Evolutionary conservation across 805 yeast genomes (phyloP).

Genomic region (Saccharomycopsis sp.): DNA sequence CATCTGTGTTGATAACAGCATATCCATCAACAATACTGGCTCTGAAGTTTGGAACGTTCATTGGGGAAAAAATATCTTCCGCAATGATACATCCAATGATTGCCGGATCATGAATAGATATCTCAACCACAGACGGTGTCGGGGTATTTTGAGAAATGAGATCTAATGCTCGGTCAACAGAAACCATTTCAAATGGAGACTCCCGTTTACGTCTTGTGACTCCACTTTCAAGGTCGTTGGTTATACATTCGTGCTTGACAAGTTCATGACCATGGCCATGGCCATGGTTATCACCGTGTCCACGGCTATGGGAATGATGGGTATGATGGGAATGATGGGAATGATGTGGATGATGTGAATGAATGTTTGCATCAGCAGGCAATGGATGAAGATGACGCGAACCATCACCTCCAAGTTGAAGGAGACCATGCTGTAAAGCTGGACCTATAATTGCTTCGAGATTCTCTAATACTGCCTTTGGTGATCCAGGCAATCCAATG

Average conservation of each 20-base stretch:
- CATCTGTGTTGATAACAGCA: constrained; percentile 40
- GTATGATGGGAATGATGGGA: constrained; percentile 6
- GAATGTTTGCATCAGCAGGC: constrained; percentile 8
- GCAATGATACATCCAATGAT: constrained; percentile 37
- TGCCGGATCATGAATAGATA: constrained; percentile 27
- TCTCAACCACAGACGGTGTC: constrained; percentile 23
- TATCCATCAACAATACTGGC: constrained; percentile 55
- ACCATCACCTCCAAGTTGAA: constrained; percentile 31
- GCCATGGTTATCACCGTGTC: constrained; percentile 14
- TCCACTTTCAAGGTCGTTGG: constrained; percentile 32
- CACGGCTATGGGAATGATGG: constrained; percentile 19
- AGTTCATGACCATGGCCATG: constrained; percentile 27
- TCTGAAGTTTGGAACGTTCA: constrained; percentile 42
- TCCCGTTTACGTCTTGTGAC: constrained; percentile 38
- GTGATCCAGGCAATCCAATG: constrained; percentile 47
- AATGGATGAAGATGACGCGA: constrained; percentile 36
- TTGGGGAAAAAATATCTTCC: constrained; percentile 34
- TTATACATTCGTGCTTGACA: constrained; percentile 32
- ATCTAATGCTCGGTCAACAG: constrained; percentile 35
- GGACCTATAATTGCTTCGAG: constrained; percentile 31
- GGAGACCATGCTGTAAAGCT: constrained; percentile 39
- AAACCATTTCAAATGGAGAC: constrained; percentile 44
- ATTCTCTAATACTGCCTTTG: constrained; percentile 43
- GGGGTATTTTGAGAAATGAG: constrained; percentile 33
- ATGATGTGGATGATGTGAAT: constrained; percentile 23